Percentiles rank a stretch among this genome's conserved stretches.
phyloP scores from a whole-genome alignment of 2,329 filamentous ascomycete genomes.

The Colletotrichum tabaci region DNA sequence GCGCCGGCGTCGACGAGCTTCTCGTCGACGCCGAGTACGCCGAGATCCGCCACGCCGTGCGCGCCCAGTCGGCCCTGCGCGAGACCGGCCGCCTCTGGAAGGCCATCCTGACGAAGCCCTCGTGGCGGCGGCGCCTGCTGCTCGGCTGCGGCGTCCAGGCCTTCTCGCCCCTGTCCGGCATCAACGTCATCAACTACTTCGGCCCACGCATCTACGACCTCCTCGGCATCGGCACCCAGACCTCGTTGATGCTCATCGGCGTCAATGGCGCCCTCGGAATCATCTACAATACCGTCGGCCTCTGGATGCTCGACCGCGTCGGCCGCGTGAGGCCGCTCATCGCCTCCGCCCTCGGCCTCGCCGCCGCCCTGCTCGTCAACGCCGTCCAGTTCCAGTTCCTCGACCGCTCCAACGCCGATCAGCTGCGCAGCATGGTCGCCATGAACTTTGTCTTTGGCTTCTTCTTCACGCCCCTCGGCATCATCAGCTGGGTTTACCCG shows the following conservation, averaged over 20 bases:
- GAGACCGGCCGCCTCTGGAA: conserved; percentile 54
- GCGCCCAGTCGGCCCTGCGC: conserved; percentile 48
- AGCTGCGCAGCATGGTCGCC: conserved; percentile 49
- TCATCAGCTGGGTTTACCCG: conserved; percentile 59
- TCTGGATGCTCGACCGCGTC: conserved; percentile 61
- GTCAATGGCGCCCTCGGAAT: conserved; percentile 65
- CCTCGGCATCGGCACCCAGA: conserved; percentile 59
- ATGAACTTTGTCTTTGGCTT: conserved; percentile 55
- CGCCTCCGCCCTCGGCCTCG: conserved; percentile 52
- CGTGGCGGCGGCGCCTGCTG: conserved; percentile 62
- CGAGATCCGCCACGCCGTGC: conserved; percentile 57
- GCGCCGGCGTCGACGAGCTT: conserved; percentile 48
- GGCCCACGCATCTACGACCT: conserved; percentile 58
- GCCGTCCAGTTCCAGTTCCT: conserved; percentile 49
- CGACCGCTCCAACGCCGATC: conserved; percentile 45
- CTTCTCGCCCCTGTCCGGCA: conserved; percentile 58
- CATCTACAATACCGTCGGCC: conserved; percentile 62
- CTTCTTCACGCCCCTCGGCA: conserved; percentile 54
- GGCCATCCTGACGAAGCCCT: conserved; percentile 58
- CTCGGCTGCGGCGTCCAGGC: conserved; percentile 64
- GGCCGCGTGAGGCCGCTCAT: conserved; percentile 65
- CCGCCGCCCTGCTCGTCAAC: conserved; percentile 48
- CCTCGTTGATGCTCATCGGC: conserved; percentile 65
- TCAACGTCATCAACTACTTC: conserved; percentile 59
- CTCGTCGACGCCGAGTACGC: conserved; percentile 57